Evolutionary conservation across 768 basidiomycete genomes (phyloP), one percentile per base, ranked within the genome.

Genomic region (Lactarius hengduanensis): DNA sequence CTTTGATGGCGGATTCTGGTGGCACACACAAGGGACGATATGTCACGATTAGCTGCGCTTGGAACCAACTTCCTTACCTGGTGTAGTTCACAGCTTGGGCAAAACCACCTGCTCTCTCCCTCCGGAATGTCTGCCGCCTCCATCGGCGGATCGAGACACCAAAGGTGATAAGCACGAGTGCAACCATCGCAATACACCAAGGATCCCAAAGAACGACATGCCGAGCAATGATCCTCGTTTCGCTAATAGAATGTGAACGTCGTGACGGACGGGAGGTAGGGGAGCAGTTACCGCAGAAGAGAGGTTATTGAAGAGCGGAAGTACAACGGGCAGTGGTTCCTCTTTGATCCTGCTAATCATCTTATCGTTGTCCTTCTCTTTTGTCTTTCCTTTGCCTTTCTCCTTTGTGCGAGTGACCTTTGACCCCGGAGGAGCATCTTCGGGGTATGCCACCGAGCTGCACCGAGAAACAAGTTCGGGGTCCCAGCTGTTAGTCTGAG

Each of bases 141-240:
- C 81, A 98, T 85, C 26, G 97, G 97, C 61, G 97, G 97, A 76
- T 99, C 91, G 70, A 99, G 83, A 77, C 97, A 99, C 85, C 91
- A 89, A 67, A 98, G 87, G 78, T 99, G 97, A 77, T 97, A 99
- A 8, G 95, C 94, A 69, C 90, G 81, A 41, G 96, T 93, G 75
- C 97, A 99, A 22, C 96, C 95, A 76, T 98, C 97, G 77, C 97
- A 99, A 76, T 97, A 98, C 22, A 99, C 86, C 67, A 98, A 83
- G 54, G 90, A 85, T 57, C 96, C 96, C 70, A 81, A 73, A 13
- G 89, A 92, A 72, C 88, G 87, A 75, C 91, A 94, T 20, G 91
- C 84, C 68, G 91, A 92, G 74, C 91, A 94, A 73, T 93, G 90
- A 74, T 94, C 91, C 74, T 93, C 87, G 76, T 93, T 92, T 72